phyloP scores from a whole-genome alignment of 768 basidiomycete genomes.

The Pisolithus orientalis region DNA sequence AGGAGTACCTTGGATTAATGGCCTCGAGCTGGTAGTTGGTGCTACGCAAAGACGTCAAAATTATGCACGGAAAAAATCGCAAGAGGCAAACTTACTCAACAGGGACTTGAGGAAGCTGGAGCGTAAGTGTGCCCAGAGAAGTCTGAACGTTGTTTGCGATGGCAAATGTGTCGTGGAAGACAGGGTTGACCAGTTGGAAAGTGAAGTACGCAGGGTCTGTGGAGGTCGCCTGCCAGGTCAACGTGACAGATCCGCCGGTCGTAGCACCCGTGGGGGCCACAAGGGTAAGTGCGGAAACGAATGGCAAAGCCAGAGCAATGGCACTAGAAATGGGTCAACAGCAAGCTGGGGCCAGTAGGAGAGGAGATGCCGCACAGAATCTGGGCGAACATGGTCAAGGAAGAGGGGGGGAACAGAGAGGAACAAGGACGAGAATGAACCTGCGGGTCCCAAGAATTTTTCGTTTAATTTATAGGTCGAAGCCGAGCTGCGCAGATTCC shows the following conservation, averaged over 20 bases:
- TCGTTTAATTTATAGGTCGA: too few relatives aligned
- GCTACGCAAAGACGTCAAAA: constrained; percentile 22
- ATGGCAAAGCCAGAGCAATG: constrained; percentile 40
- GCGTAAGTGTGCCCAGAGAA: constrained; percentile 22
- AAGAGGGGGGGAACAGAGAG: not conserved
- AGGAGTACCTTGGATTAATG: constrained; percentile 34
- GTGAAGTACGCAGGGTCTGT: constrained; percentile 39
- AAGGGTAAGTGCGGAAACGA: constrained; percentile 41
- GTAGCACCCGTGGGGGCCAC: constrained; percentile 28
- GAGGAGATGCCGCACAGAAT: constrained; percentile 33
- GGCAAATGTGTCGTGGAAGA: constrained; percentile 49
- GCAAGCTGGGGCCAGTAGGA: not conserved
- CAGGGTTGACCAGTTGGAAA: constrained; percentile 40
- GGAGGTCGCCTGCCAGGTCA: constrained; percentile 40
- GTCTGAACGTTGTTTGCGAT: constrained; percentile 51
- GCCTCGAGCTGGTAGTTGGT: constrained; percentile 44
- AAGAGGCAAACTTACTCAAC: constrained; percentile 28
- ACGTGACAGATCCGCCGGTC: constrained; percentile 29
- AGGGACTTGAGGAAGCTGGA: constrained; percentile 45
- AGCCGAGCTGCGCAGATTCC: too few relatives aligned
- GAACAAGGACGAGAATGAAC: constrained; percentile 9
- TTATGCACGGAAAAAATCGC: not conserved
- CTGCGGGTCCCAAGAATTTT: too few relatives aligned
- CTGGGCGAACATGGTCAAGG: constrained; percentile 43
- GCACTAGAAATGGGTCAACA: constrained; percentile 36